Percentiles rank a stretch among this genome's conserved stretches.
phyloP scores from a whole-genome alignment of 83 land plant species.

The Thuja plicata region DNA sequence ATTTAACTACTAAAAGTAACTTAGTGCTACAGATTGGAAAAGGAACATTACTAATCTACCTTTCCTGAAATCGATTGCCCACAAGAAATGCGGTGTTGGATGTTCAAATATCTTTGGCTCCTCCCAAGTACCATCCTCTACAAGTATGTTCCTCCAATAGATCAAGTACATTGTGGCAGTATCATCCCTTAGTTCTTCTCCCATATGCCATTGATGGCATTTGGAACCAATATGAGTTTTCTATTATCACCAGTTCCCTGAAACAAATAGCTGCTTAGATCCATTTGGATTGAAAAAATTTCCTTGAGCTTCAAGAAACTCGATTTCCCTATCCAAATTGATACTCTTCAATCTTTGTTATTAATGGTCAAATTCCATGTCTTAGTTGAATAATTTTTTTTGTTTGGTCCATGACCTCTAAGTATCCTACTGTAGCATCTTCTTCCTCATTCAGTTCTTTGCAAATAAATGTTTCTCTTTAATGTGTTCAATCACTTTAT shows the following conservation, averaged over 20 bases:
- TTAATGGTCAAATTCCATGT: background rate
- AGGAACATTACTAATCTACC: too few relatives aligned
- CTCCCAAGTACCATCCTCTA: too few relatives aligned
- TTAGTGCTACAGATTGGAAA: too few relatives aligned
- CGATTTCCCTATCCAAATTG: background rate
- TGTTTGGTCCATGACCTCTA: background rate
- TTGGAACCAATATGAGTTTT: too few relatives aligned
- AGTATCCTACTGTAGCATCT: background rate
- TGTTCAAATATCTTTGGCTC: too few relatives aligned
- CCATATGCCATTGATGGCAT: too few relatives aligned
- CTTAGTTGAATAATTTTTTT: constrained; percentile 11
- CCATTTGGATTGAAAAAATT: background rate
- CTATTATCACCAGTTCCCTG: constrained; percentile 6
- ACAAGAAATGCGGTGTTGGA: too few relatives aligned
- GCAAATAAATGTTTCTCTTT: background rate
- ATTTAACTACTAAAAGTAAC: too few relatives aligned
- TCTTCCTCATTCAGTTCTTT: background rate
- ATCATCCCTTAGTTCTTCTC: too few relatives aligned
- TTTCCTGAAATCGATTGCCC: too few relatives aligned
- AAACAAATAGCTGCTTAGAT: constrained; percentile 5
- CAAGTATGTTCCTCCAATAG: too few relatives aligned
- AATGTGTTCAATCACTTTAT: background rate
- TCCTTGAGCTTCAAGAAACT: background rate
- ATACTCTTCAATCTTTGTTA: constrained; percentile 6
- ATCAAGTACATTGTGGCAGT: too few relatives aligned